Conservation (phyloP, 2,329 filamentous ascomycete genomes). For the Lasiodiplodia theobromae region DNA sequence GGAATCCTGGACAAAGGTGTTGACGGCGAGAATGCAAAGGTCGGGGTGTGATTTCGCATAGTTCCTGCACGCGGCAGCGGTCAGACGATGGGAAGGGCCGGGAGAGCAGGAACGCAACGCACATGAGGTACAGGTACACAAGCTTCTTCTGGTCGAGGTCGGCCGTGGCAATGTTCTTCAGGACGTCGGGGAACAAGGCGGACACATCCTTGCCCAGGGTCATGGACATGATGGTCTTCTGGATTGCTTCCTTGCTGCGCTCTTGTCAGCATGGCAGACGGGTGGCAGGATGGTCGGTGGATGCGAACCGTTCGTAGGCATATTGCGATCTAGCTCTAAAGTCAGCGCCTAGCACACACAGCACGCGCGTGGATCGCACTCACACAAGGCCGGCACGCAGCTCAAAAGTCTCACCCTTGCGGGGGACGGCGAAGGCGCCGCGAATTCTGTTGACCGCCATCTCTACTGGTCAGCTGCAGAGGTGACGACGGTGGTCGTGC, state of each 20-base stretch:
- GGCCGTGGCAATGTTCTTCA: slow-evolving; percentile 96
- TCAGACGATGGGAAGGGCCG: slow-evolving; percentile 30
- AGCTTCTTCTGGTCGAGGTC: slow-evolving; percentile 99
- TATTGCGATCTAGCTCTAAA: slow-evolving; percentile 80
- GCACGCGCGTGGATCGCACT: slow-evolving; percentile 26
- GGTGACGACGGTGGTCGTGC: slow-evolving; percentile 41
- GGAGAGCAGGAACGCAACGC: slow-evolving; percentile 42
- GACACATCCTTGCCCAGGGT: slow-evolving; percentile 98
- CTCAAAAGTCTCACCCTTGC: slow-evolving; percentile 98
- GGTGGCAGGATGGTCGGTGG: slow-evolving; percentile 24
- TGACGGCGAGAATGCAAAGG: slow-evolving; percentile 97
- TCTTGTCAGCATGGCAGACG: slow-evolving; percentile 43
- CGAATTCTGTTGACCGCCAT: slow-evolving; percentile 98
- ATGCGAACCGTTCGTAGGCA: slow-evolving; percentile 82
- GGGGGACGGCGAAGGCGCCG: slow-evolving; percentile 89
- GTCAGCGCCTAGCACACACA: slow-evolving; percentile 36
- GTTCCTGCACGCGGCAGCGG: slow-evolving; percentile 68
- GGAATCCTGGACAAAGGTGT: slow-evolving; percentile 98
- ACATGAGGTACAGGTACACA: slow-evolving; percentile 98
- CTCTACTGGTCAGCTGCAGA: slow-evolving; percentile 42
- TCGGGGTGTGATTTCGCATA: slow-evolving; percentile 99
- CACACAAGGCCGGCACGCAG: slow-evolving; percentile 87
- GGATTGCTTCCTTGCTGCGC: slow-evolving; percentile 89
- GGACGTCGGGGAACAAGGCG: slow-evolving; percentile 92
- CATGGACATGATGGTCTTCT: slow-evolving; percentile 99